Evolutionary conservation across 2,329 filamentous ascomycete species (phyloP).

Genomic region (Thielaviopsis cerberus): DNA sequence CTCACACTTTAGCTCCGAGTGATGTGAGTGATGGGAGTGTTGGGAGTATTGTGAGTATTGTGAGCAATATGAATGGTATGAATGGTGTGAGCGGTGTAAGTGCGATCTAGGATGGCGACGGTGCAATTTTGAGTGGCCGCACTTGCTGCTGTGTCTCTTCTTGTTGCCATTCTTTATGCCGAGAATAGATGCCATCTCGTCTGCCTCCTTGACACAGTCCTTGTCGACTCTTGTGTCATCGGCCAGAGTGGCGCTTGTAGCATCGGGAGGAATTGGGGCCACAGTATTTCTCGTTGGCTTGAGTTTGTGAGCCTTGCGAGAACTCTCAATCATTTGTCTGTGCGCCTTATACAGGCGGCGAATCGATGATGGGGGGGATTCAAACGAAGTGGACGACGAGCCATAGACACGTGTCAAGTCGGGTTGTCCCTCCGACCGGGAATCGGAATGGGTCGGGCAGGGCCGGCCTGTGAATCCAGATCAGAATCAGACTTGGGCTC

Average conservation of each 20-base stretch:
- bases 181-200: neutral
- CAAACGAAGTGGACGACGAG: neutral
- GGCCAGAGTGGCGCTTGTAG: neutral
- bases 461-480: neutral
- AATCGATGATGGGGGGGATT: neutral
- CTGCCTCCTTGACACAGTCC: neutral
- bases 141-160: neutral
- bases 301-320: neutral
- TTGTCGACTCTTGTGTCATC: neutral
- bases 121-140: neutral
- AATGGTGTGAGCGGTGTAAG: too few species aligned
- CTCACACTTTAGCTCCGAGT: too few species aligned
- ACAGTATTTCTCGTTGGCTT: neutral
- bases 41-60: too few species aligned
- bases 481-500: neutral
- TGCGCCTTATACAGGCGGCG: neutral
- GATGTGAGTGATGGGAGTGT: too few species aligned
- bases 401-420: neutral
- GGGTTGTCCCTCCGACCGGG: neutral
- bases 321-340: neutral
- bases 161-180: neutral
- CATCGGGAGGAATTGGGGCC: neutral
- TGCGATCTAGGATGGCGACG: neutral
- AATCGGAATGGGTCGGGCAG: neutral
- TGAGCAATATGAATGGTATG: too few species aligned